phyloP scores from a whole-genome alignment of 129 eudicot genomes.

The Heracleum sosnowskyi region DNA sequence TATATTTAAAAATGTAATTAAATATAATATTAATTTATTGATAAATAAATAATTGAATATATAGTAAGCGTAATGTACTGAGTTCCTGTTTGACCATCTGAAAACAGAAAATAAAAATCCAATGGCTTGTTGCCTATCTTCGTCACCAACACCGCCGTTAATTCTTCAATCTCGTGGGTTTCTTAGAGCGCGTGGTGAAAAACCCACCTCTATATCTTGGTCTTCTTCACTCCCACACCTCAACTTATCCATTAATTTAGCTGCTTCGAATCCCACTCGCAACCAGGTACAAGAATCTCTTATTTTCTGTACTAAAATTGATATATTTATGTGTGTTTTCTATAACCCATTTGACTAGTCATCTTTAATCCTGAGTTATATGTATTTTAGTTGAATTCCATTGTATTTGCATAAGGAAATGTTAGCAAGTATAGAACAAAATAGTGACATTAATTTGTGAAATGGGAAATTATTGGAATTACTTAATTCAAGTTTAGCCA shows the following conservation, averaged over 20 bases:
- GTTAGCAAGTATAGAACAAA: background rate
- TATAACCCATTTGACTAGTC: background rate
- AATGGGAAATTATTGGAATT: background rate
- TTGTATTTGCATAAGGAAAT: background rate
- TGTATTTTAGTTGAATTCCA: background rate
- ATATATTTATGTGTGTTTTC: background rate
- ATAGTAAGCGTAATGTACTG: too few species aligned
- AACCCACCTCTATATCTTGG: slow-evolving; percentile 61
- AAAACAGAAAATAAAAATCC: background rate
- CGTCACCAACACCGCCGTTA: slow-evolving; percentile 13
- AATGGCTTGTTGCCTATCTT: slow-evolving; percentile 31
- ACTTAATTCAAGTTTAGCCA: background rate
- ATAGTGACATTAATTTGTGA: background rate
- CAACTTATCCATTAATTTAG: slow-evolving; percentile 31
- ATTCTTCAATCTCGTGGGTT: slow-evolving; percentile 39
- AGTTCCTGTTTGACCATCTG: background rate
- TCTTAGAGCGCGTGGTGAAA: slow-evolving; percentile 16
- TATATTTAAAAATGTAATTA: too few species aligned
- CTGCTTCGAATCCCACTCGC: slow-evolving; percentile 25
- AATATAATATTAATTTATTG: too few species aligned
- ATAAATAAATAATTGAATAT: too few species aligned
- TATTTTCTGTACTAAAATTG: background rate
- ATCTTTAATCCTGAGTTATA: background rate
- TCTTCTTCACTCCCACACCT: slow-evolving; percentile 46
- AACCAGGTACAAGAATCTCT: slow-evolving; percentile 34